phyloP scores from a whole-genome alignment of 1,284 basidiomycete species.

The Kwoniella shivajii region DNA sequence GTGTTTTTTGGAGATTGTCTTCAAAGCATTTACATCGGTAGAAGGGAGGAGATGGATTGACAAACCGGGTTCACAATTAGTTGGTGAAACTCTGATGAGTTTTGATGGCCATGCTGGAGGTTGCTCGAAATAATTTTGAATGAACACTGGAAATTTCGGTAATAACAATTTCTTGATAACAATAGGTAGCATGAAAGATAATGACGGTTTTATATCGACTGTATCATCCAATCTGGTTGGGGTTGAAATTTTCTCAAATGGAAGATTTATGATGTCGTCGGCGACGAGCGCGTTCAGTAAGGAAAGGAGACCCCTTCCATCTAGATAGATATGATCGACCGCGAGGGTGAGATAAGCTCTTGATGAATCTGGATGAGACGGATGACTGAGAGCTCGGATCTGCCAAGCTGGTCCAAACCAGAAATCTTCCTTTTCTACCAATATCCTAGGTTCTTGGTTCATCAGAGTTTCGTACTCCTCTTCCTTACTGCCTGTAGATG shows the following conservation, averaged over 20 bases:
- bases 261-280: slow-evolving; percentile 18
- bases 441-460: not conserved
- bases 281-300: slow-evolving; percentile 22
- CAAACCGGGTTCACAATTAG: slow-evolving; percentile 9
- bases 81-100: slow-evolving; percentile 12
- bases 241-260: slow-evolving; percentile 15
- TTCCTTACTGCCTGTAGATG: not conserved
- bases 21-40: slow-evolving; percentile 21
- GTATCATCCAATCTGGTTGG: slow-evolving; percentile 30
- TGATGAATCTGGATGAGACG: not conserved
- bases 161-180: slow-evolving; percentile 37
- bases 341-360: slow-evolving; percentile 10
- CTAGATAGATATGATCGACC: slow-evolving; percentile 13
- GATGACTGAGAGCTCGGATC: slow-evolving; percentile 6
- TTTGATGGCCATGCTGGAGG: slow-evolving; percentile 32
- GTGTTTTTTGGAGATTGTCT: slow-evolving; percentile 20
- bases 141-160: slow-evolving; percentile 35
- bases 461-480: not conserved
- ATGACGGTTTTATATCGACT: slow-evolving; percentile 23
- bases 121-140: slow-evolving; percentile 27
- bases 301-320: slow-evolving; percentile 25
- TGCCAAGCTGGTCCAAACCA: slow-evolving; percentile 16
- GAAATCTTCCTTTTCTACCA: slow-evolving; percentile 3
- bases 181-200: slow-evolving; percentile 28
- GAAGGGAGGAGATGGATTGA: slow-evolving; percentile 21